Base-by-base conservation (phyloP, 768 basidiomycete species). In the Boletus speciosus region DNA sequence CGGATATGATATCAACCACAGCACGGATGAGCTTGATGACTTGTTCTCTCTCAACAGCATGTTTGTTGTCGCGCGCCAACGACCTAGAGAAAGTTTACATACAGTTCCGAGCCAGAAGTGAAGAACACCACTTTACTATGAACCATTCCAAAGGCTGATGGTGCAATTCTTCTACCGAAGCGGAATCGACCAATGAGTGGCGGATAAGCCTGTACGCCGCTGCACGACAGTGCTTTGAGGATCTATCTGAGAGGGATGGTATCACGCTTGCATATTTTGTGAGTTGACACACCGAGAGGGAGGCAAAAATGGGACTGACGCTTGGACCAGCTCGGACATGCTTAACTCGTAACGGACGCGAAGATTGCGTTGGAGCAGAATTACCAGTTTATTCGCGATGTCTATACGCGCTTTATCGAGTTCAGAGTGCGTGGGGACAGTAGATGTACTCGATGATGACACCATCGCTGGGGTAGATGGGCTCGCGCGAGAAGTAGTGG, bases 21-120 rank as follows among this genome's bases (percentile, higher is more conserved):
- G 84, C 73, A 19, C 97, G 86, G 51, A 98, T 84, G 21, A 98
- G 82, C 55, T 93, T 91, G 61, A 99, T 82, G 21, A 82, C 92
- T 69, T 98, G 95, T 65, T 97, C 93, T 66, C 92, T 91, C 72
- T 94, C 97, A 6, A 85, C 80, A 12, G 81, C 81, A 65, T 85
- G 79, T 62, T 91, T 89, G 66, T 84, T 85, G 66, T 98, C 94
- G 12, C 94, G 84, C 0, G 88, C 82, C 15, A 98, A 76, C 2
- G 94, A 85, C 60, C 93, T 94, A 53, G 52, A 49, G 45, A 52
- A 51, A 47, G 52, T 57, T 56, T 36, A 60, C 51, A 43, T 12
- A 49, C 35, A 40, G 4, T 34, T 36, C 29, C 15, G 12, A 43
- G 19, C 29, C 9, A 27, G 16, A 47, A 50, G 44, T 25, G 38